Conservation (phyloP, 805 yeast genomes). For the Cyberlindnera mississippiensis region DNA sequence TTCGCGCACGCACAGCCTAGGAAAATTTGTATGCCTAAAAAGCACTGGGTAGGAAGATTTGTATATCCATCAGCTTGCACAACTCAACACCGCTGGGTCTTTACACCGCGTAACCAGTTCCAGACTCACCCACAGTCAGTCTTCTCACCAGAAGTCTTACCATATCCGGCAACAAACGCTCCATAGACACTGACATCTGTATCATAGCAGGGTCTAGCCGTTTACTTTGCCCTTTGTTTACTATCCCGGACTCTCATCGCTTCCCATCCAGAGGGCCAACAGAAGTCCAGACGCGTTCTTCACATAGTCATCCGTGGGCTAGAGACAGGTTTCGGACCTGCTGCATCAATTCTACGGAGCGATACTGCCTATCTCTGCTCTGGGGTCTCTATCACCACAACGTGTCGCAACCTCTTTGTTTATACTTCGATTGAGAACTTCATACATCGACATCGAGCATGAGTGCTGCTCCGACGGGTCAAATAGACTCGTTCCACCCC, state of each 20-base stretch:
- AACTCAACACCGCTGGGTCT: no score
- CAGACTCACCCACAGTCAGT: no score
- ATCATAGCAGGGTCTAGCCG: neutral
- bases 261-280: no score
- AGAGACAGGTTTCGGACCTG: no score
- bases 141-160: no score
- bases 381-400: neutral
- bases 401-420: neutral
- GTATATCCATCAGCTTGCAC: neutral
- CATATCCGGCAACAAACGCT: no score
- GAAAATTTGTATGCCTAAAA: slow-evolving; percentile 10
- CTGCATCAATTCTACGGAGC: no score
- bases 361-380: no score
- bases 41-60: neutral
- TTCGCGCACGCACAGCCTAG: slow-evolving; percentile 5
- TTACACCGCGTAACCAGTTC: no score
- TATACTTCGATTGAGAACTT: neutral
- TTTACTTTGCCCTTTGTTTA: slow-evolving; percentile 2
- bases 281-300: no score
- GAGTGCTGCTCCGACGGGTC: slow-evolving; percentile 19
- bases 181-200: no score
- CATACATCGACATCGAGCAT: slow-evolving; percentile 3
- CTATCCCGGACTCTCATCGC: neutral
- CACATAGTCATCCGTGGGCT: no score
- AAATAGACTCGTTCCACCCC: slow-evolving; percentile 16